Base-by-base conservation (phyloP, 1,284 basidiomycete genomes). In the Ceratobasidium papillatum region DNA sequence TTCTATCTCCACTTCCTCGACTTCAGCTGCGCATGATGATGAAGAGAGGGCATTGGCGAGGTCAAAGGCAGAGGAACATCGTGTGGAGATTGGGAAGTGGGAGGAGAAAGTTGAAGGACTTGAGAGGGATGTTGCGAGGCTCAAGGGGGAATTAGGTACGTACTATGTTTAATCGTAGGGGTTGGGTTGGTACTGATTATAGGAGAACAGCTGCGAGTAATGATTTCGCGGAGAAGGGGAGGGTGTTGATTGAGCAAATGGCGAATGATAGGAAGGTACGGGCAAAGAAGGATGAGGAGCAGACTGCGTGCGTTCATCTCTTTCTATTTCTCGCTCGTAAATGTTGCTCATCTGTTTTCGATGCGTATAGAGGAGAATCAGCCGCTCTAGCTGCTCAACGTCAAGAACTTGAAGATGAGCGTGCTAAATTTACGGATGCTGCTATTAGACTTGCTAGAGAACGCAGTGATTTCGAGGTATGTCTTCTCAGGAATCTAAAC, bases 391-490 rank as follows among this genome's bases (percentile, higher is more conserved):
- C 61, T 14, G 49, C 61, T 25, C 47, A 75, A 43, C 84, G 83
- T 78, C 82, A 81, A 63, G 86, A 90, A 59, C 87, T 95, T 7
- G 90, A 94, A 65, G 83, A 86, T 11, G 92, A 95, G 78, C 86
- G 91, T 12, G 83, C 84, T 66, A 87, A 88, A 76, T 89, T 93
- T 77, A 88, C 88, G 0, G 88, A 90, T 74, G 89, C 89, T 12
- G 85, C 89, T 14, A 82, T 90, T 22, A 85, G 84, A 75, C 81
- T 95, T 17, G 87, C 87, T 0, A 87, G 87, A 77, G 93, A 94
- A 76, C 88, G 88, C 78, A 86, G 87, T 2, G 82, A 84, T 3
- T 80, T 94, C 5, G 91, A 94, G 87, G 93, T 93, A 79, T 78
- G 79, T 78, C 47, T 22, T 32, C 27, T 52, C 38, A 32, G 9